Evolutionary conservation across 306 rosid genomes (phyloP).

Genomic region (Spatholobus suberectus): DNA sequence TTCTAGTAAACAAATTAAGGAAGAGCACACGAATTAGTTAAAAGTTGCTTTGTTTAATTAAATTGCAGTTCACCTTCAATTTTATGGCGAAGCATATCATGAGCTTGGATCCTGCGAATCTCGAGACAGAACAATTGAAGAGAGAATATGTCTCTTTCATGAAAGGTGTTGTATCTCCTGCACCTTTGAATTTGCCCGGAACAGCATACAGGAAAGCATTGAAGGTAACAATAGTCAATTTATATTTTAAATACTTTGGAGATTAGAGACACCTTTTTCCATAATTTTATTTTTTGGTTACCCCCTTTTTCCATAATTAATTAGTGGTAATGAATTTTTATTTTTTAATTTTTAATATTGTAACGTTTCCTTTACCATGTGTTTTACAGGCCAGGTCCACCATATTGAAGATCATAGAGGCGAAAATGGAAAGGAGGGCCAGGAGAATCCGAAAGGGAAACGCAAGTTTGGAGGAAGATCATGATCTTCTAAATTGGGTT

Average conservation of each 20-base stretch:
- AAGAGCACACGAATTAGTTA: not conserved
- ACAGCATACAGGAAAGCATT: constrained; percentile 84
- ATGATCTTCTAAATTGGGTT: constrained; percentile 91
- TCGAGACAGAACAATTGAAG: constrained; percentile 81
- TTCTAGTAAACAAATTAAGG: too few species aligned
- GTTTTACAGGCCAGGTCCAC: constrained; percentile 56
- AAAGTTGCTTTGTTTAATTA: too few species aligned
- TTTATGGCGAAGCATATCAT: constrained; percentile 85
- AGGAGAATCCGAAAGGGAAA: constrained; percentile 36
- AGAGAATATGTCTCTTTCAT: constrained; percentile 84
- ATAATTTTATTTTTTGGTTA: too few species aligned
- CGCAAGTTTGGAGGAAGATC: constrained; percentile 54
- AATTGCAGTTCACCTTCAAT: constrained; percentile 97
- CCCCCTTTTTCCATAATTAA: too few species aligned
- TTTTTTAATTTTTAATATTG: not conserved
- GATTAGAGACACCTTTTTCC: too few species aligned
- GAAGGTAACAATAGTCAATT: constrained; percentile 53
- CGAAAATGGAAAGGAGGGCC: constrained; percentile 41
- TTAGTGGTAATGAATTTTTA: not conserved
- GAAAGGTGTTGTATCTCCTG: constrained; percentile 81
- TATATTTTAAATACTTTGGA: too few species aligned
- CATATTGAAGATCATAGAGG: constrained; percentile 55
- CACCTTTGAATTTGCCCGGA: constrained; percentile 88
- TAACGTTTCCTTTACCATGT: not conserved
- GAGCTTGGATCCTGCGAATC: constrained; percentile 90